These are phyloP conservation scores for Jackrogersella multiformis DNA, from an alignment of 495 filamentous ascomycete species.

Conservation along the genomic window DNA sequence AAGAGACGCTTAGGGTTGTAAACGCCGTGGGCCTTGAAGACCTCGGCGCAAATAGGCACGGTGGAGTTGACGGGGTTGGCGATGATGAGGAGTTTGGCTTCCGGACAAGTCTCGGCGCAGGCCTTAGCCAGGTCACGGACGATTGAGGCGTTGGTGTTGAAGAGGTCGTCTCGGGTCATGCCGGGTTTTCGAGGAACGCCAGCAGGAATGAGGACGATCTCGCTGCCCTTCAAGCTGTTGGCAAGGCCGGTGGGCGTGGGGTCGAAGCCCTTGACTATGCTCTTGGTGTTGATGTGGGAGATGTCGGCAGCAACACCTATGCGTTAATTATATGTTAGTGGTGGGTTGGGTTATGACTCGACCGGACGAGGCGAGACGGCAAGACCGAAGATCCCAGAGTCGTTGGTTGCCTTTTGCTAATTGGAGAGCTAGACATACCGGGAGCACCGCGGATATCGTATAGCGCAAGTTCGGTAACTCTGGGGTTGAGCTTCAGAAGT, in stretches of 20 bases:
- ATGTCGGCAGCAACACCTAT: constrained; percentile 97
- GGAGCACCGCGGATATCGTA: constrained; percentile 97
- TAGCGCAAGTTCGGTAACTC: constrained; percentile 87
- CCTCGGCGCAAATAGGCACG: constrained; percentile 95
- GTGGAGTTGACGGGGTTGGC: constrained; percentile 99
- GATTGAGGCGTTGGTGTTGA: constrained; percentile 99
- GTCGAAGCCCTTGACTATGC: constrained; percentile 88
- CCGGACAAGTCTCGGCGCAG: constrained; percentile 83
- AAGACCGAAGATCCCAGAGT: not conserved
- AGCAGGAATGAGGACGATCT: constrained; percentile 96
- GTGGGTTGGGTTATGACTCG: not conserved
- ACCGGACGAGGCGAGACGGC: not conserved
- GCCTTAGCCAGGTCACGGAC: constrained; percentile 99
- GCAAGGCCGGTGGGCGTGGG: constrained; percentile 77
- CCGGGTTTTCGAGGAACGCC: constrained; percentile 99
- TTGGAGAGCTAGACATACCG: constrained; percentile 65
- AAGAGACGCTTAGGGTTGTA: constrained; percentile 99
- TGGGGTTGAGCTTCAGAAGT: constrained; percentile 96
- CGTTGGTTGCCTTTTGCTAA: not conserved
- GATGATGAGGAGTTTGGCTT: constrained; percentile 97
- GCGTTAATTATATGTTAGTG: constrained; percentile 27
- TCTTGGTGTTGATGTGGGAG: constrained; percentile 99
- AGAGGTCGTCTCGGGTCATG: constrained; percentile 99
- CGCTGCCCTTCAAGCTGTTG: constrained; percentile 80
- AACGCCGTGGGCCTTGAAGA: constrained; percentile 91